Evolutionary conservation across 108 stramenopile species (phyloP).

Genomic region (Cyclotella distinguenda): DNA sequence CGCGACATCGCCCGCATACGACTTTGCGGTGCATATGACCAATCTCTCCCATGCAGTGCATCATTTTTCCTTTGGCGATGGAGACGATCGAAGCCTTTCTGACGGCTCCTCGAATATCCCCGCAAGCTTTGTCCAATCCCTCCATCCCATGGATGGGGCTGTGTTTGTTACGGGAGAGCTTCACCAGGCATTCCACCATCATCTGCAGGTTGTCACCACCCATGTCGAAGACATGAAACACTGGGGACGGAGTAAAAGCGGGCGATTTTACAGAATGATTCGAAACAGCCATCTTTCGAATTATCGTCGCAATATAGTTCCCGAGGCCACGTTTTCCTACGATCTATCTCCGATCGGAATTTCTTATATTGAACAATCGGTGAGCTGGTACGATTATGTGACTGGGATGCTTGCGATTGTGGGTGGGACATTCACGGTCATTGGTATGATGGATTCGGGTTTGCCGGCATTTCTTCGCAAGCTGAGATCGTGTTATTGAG

Average conservation of each 20-base stretch:
- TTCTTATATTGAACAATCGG: slow-evolving; percentile 48
- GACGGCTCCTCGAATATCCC: slow-evolving; percentile 19
- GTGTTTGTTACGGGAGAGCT: slow-evolving; percentile 66
- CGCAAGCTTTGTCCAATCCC: slow-evolving; percentile 45
- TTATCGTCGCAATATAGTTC: slow-evolving; percentile 61
- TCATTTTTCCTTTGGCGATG: slow-evolving; percentile 81
- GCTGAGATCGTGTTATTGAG: slow-evolving; percentile 1
- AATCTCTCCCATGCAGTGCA: slow-evolving; percentile 91
- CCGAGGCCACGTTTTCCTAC: slow-evolving; percentile 83
- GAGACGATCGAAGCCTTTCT: slow-evolving; percentile 20
- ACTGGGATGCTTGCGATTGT: slow-evolving; percentile 93
- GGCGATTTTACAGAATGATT: slow-evolving; percentile 65
- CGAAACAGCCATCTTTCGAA: slow-evolving; percentile 69
- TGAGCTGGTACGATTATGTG: slow-evolving; percentile 92
- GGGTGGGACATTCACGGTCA: slow-evolving; percentile 94
- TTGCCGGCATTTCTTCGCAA: slow-evolving; percentile 28
- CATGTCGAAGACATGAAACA: slow-evolving; percentile 47
- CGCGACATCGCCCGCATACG: slow-evolving; percentile 77
- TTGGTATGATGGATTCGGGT: slow-evolving; percentile 84
- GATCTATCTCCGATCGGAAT: slow-evolving; percentile 88
- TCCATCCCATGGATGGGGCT: slow-evolving; percentile 81
- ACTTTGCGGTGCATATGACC: slow-evolving; percentile 82
- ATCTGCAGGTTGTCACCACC: slow-evolving; percentile 88
- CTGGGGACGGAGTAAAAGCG: slow-evolving; percentile 10
- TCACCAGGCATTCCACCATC: slow-evolving; percentile 95